Evolutionary conservation across 179 eudicot species (phyloP), one percentile per base, ranked within the genome.

Genomic region (Beta corolliflora): DNA sequence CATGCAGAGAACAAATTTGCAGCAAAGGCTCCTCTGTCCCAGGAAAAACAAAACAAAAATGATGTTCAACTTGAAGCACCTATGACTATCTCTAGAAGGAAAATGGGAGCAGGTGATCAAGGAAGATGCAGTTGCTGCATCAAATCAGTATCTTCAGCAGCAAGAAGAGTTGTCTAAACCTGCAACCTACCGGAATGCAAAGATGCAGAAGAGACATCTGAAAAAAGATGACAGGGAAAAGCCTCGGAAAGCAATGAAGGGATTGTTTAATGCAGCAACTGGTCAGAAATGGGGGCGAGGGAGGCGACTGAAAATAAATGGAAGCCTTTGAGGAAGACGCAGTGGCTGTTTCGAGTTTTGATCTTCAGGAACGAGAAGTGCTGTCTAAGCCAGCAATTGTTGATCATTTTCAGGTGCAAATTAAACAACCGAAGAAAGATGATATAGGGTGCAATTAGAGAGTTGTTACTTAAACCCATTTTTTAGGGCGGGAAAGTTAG

Each of bases 211-310:
- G 31, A 61, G 68, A 36, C 52, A 19, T 31, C 45, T 5, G 45
- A 71, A 83, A 46, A 66, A 79, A 83, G 79, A 56, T 68, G 76
- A 41, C 25, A 71, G 71, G 31, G 82, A 59, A 76, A 79, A 70
- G 64, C 79, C 60, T 2, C 45, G 13, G 71, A 80, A 61, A 72
- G 48, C 44, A 48, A 76, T 50, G 41, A 45, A 15, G 50, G 13
- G 9, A 53, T 5, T 8, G 2, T 23, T n/a, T 16, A 9, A 44
- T 18, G 69, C 2, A 71, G 82, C n/a, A 41, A 65, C 41, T 21
- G 66, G 21, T 61, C 12, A 52, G 58, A 58, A 21, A 36, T 54
- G 31, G 18, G 60, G 71, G 3, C 77, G 58, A 46, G 77, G 53
- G 50, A 80, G 60, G 41, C 70, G 76, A 21, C 56, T n/a, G 52